Evolutionary conservation across 2,329 filamentous ascomycete species (phyloP).

Genomic region (Fusarium caatingaense): DNA sequence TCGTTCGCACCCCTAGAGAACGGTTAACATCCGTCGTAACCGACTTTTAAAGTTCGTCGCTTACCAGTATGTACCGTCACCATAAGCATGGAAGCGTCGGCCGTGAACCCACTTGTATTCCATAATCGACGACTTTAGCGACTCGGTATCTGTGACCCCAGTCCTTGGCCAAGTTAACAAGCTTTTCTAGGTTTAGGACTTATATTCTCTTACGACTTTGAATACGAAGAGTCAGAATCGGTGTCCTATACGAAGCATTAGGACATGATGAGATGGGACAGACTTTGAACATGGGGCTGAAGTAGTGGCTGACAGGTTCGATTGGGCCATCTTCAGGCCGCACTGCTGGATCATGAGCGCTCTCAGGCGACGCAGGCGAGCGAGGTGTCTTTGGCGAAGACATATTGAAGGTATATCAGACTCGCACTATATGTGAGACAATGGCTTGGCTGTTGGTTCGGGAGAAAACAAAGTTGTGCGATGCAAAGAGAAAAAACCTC

Average conservation of each 20-base stretch:
- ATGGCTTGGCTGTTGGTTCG: neutral
- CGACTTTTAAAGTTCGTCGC: fast-evolving
- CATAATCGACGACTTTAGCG: slow-evolving; percentile 18
- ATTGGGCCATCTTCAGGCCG: slow-evolving; percentile 4
- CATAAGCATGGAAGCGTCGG: slow-evolving; percentile 22
- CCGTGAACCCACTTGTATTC: slow-evolving; percentile 36
- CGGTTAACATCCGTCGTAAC: neutral
- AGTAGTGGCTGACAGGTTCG: slow-evolving; percentile 3
- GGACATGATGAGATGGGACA: neutral
- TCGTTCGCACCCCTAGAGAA: slow-evolving; percentile 24
- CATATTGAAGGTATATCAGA: neutral
- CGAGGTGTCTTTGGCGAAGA: neutral
- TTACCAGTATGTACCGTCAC: slow-evolving; percentile 27
- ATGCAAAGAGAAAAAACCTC: slow-evolving; percentile 10
- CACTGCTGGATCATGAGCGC: neutral
- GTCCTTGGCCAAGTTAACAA: slow-evolving; percentile 1
- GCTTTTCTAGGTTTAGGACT: neutral
- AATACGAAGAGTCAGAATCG: slow-evolving; percentile 27
- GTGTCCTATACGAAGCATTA: slow-evolving; percentile 18
- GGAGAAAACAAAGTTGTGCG: neutral
- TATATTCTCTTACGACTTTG: slow-evolving; percentile 9
- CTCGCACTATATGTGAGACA: neutral
- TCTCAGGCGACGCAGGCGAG: neutral
- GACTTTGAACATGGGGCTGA: neutral
- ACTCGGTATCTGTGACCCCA: slow-evolving; percentile 24